Evolutionary conservation across 441 rosid species (phyloP).

Genomic region (Populus hybrid): DNA sequence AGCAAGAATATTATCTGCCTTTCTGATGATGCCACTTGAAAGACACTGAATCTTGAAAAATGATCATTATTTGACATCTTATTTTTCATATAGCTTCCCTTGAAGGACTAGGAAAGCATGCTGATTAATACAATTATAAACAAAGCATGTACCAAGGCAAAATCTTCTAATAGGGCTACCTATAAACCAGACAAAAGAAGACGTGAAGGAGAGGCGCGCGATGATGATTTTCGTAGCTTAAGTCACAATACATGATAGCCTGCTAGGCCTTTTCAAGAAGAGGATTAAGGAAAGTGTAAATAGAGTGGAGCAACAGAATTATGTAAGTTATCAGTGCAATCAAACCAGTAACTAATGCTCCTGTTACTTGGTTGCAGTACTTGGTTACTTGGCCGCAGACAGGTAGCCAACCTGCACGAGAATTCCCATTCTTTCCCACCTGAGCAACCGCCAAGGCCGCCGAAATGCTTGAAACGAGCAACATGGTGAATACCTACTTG

Average conservation of each 20-base stretch:
- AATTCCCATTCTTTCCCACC: constrained; percentile 73
- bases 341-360: constrained; percentile 53
- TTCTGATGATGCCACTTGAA: neutral
- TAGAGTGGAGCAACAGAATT: constrained; percentile 41
- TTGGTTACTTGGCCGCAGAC: constrained; percentile 65
- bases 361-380: constrained; percentile 59
- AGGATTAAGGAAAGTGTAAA: constrained; percentile 45
- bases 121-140: neutral
- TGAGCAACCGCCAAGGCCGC: constrained; percentile 70
- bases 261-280: constrained; percentile 37
- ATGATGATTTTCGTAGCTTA: neutral
- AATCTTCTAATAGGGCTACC: neutral
- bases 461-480: constrained; percentile 60
- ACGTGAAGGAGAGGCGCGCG: neutral
- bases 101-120: neutral
- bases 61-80: neutral
- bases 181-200: neutral
- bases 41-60: neutral
- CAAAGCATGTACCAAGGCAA: neutral
- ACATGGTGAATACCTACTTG: constrained; percentile 40
- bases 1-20: neutral
- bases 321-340: constrained; percentile 39
- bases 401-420: constrained; percentile 82
- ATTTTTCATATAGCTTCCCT: neutral
- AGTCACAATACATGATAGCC: neutral